These are phyloP conservation scores for Coniochaeta sp. DNA, from an alignment of 2,329 filamentous ascomycete species.

Conservation along the genomic window DNA sequence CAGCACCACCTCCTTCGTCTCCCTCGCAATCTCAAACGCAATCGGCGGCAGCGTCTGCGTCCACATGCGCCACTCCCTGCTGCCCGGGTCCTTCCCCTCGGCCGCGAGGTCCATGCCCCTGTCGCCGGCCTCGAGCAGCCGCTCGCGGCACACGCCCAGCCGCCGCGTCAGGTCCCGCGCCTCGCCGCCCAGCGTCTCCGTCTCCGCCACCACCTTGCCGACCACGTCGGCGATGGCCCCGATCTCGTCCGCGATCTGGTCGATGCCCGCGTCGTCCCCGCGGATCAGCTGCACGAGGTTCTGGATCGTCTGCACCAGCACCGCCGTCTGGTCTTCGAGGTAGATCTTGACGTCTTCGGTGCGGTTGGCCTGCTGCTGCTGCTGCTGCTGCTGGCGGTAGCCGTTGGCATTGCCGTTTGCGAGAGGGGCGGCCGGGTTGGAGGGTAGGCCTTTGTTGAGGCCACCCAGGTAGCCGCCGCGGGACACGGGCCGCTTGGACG, in stretches of 20 bases:
- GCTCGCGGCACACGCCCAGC: constrained; percentile 56
- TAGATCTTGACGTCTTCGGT: constrained; percentile 58
- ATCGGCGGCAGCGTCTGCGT: constrained; percentile 70
- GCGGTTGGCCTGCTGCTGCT: constrained; percentile 26
- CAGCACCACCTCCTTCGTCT: constrained; percentile 63
- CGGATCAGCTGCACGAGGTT: constrained; percentile 70
- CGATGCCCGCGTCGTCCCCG: constrained; percentile 54
- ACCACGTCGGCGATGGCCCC: constrained; percentile 64
- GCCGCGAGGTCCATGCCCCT: constrained; percentile 53
- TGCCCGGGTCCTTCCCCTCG: constrained; percentile 41
- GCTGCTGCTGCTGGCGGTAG: constrained; percentile 19
- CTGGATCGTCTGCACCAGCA: constrained; percentile 74
- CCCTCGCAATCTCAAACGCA: constrained; percentile 78
- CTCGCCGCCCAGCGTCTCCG: constrained; percentile 46
- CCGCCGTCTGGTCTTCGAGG: constrained; percentile 74
- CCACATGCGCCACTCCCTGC: constrained; percentile 54
- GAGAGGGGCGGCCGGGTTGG: constrained; percentile 24
- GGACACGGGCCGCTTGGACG: constrained; percentile 15
- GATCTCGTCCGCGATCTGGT: constrained; percentile 63
- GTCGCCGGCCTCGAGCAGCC: constrained; percentile 56
- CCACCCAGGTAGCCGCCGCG: constrained; percentile 29
- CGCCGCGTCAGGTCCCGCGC: constrained; percentile 43
- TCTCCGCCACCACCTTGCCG: constrained; percentile 60
- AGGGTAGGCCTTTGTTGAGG: constrained; percentile 26
- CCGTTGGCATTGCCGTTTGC: constrained; percentile 28